Base-by-base conservation (phyloP, 495 filamentous ascomycete genomes). In the Cryomyces minteri region DNA sequence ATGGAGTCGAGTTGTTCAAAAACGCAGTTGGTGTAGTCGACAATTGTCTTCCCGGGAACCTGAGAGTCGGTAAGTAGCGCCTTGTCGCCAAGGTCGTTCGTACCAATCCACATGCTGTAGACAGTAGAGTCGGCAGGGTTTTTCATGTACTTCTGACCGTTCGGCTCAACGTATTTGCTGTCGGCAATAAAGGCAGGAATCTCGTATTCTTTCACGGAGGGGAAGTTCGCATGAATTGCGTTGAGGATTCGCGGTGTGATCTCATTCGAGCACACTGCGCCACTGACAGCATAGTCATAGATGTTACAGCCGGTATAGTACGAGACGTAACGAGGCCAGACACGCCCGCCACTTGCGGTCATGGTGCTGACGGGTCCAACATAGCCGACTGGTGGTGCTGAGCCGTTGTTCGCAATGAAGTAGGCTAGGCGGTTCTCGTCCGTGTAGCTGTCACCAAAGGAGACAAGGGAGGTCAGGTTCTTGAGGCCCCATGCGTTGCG, bases 71-170 rank as follows among this genome's bases (percentile, higher is more conserved):
- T 71, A 29, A 85, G 54, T 54, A 84, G 77, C 28, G 66, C 76
- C 40, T 66, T 55, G 44, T 59, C 66, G 33, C 80, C 80, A 8
- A 88, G 63, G 54, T 88, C 82, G 52, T 85, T 86, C 43, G 80
- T 83, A 0, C 82, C 81, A 51, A 85, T 83, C 80, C 79, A 88
- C 33, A 85, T 70, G 0, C 75, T 63, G 50, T 82, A 85, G 5
- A 82, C 76, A 25, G 18, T 25, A 4, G 77, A 80, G 48, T 75
- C 73, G 40, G 25, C 40, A n/a, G 62, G 65, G 41, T 71, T 65
- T 43, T 64, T 58, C 30, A 70, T 60, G 58, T 74, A 79, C 11
- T 68, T 52, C 32, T 65, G 65, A 6, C 53, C 55, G 6, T 62
- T 59, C 1, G 54, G 31, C 45, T 61, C 55, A 32, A 50, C 48